Conservation (phyloP, 2,329 filamentous ascomycete species). For the Dendryphion nanum region DNA sequence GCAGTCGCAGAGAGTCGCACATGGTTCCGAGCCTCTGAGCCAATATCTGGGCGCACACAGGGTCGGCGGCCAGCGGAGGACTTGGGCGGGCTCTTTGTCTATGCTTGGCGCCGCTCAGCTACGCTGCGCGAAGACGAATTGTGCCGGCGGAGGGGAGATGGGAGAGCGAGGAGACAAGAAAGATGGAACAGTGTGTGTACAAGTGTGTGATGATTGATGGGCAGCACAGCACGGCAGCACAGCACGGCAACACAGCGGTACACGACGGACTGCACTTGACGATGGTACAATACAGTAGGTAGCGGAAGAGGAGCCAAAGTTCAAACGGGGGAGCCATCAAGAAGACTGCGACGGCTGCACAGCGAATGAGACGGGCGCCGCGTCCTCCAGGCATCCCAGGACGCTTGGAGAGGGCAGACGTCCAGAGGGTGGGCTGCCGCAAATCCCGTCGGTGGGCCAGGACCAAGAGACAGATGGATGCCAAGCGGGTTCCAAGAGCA, state of each 20-base stretch:
- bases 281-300: too few relatives aligned
- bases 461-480: conserved; percentile 10
- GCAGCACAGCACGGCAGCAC: conserved; percentile 15
- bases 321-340: too few relatives aligned
- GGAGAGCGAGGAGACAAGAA: too few relatives aligned
- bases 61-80: conserved; percentile 14
- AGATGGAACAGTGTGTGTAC: neutral
- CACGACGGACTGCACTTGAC: too few relatives aligned
- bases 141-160: neutral
- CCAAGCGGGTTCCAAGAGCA: conserved; percentile 13
- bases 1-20: conserved; percentile 2
- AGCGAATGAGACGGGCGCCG: too few relatives aligned
- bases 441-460: conserved; percentile 18
- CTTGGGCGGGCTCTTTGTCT: conserved; percentile 15
- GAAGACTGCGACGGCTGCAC: too few relatives aligned
- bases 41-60: conserved; percentile 10
- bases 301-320: too few relatives aligned
- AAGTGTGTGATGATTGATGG: neutral
- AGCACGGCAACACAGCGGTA: too few relatives aligned
- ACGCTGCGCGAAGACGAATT: conserved; percentile 1
- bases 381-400: too few relatives aligned
- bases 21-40: conserved; percentile 5
- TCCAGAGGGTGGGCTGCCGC: conserved; percentile 7
- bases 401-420: conserved; percentile 2
- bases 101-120: conserved; percentile 14